Percentiles rank a stretch among this genome's conserved stretches.
Evolutionary conservation across 164 flowering plant species (phyloP).

Genomic region (Amborella trichopoda): DNA sequence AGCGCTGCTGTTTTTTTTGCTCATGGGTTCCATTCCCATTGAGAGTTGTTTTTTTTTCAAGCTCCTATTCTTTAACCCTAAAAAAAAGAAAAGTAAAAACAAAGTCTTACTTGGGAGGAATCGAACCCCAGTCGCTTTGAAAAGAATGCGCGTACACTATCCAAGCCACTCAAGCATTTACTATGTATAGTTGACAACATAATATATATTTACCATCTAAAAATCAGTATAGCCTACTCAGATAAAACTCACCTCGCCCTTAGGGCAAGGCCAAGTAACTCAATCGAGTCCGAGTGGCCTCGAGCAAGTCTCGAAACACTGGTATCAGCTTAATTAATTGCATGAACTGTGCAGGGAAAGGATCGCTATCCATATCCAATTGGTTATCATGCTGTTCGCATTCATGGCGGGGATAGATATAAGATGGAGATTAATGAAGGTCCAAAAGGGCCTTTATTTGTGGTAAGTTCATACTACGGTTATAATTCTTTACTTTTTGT

Average conservation of each 20-base stretch:
- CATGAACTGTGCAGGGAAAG: slow-evolving; percentile 52
- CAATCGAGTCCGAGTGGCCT: not conserved
- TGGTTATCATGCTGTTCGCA: slow-evolving; percentile 73
- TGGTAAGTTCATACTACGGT: too few relatives aligned
- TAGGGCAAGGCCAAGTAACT: not conserved
- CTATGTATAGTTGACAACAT: not conserved
- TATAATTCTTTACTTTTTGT: too few relatives aligned
- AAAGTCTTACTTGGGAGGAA: too few relatives aligned
- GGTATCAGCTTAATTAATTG: not conserved
- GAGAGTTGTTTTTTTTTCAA: too few relatives aligned
- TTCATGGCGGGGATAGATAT: slow-evolving; percentile 40
- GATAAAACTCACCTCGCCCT: not conserved
- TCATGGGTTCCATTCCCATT: too few relatives aligned
- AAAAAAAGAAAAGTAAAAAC: too few relatives aligned
- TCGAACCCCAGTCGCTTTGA: too few relatives aligned
- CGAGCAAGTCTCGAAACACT: not conserved
- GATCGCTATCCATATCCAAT: slow-evolving; percentile 93
- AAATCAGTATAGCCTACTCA: not conserved
- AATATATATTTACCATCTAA: not conserved
- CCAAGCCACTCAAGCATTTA: not conserved
- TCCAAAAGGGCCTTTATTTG: slow-evolving; percentile 68
- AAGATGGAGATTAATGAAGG: slow-evolving; percentile 78
- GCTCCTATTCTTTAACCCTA: too few relatives aligned
- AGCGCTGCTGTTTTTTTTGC: too few relatives aligned
- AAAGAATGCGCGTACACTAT: too few relatives aligned